Conservation (phyloP, 805 yeast genomes). For the Yamadazyma sp. region DNA sequence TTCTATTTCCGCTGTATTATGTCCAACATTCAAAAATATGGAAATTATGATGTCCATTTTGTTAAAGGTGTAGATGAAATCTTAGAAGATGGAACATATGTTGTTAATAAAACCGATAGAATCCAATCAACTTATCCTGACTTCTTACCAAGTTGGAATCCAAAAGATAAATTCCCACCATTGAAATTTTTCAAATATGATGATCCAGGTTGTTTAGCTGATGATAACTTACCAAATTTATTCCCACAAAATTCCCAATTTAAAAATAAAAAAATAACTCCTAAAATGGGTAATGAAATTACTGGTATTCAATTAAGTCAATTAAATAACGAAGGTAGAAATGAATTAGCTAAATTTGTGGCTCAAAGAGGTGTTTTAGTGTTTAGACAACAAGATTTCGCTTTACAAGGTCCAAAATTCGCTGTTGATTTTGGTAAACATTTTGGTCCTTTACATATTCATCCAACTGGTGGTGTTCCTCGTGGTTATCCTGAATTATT, state of each 20-base stretch:
- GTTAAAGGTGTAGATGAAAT: conserved; percentile 12
- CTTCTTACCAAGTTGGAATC: conserved; percentile 30
- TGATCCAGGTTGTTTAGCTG: conserved; percentile 61
- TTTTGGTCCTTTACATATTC: conserved; percentile 70
- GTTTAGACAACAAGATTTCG: conserved; percentile 65
- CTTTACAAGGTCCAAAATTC: conserved; percentile 46
- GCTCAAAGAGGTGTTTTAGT: conserved; percentile 71
- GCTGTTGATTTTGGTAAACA: conserved; percentile 55
- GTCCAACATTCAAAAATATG: conserved; percentile 9
- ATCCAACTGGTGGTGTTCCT: conserved; percentile 74
- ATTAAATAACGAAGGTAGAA: conserved; percentile 42
- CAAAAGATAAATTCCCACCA: conserved; percentile 44
- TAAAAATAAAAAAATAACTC: conserved; percentile 17
- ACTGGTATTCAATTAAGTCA: conserved; percentile 25
- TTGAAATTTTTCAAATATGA: conserved; percentile 49
- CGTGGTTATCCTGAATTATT: conserved; percentile 62
- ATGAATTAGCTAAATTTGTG: conserved; percentile 65
- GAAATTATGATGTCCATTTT: conserved; percentile 13
- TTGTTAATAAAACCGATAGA: conserved; percentile 14
- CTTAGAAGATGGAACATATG: conserved; percentile 21
- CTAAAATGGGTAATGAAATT: conserved; percentile 29
- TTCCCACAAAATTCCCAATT: conserved; percentile 33
- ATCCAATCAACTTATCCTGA: conserved; percentile 19
- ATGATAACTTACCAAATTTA: conserved; percentile 48
- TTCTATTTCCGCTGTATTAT: too few species aligned